A percentile compares a stretch with the other conserved stretches of the same genome.
Conservation (phyloP, 768 basidiomycete genomes). For the Collybiopsis luxurians region DNA sequence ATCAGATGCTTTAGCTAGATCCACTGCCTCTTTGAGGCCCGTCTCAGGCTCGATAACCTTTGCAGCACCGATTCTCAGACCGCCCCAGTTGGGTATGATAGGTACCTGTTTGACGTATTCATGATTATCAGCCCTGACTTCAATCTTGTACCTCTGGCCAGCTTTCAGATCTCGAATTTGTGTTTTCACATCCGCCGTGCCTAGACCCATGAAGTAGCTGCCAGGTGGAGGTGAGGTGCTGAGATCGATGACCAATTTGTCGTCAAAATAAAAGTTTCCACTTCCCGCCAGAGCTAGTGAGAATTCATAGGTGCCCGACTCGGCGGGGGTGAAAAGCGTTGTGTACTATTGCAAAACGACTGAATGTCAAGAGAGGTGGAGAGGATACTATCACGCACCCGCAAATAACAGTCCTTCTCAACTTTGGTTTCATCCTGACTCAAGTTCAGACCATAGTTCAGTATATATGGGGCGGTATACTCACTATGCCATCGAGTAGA, state of each 20-base stretch:
- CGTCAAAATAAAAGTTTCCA: constrained; percentile 52
- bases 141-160: constrained; percentile 39
- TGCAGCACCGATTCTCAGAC: constrained; percentile 35
- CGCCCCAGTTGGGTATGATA: constrained; percentile 38
- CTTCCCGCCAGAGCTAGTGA: constrained; percentile 41
- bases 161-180: constrained; percentile 37
- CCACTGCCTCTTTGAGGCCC: constrained; percentile 39
- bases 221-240: constrained; percentile 35
- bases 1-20: constrained; percentile 37
- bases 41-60: constrained; percentile 31
- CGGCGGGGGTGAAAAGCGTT: constrained; percentile 46
- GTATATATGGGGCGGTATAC: constrained; percentile 10
- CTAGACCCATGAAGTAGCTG: constrained; percentile 41
- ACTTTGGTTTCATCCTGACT: constrained; percentile 38
- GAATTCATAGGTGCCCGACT: constrained; percentile 51
- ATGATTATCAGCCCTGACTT: constrained; percentile 31
- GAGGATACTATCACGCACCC: constrained; percentile 26
- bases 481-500: constrained; percentile 41
- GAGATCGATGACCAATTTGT: constrained; percentile 43
- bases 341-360: constrained; percentile 27
- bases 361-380: not conserved
- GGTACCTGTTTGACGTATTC: constrained; percentile 31
- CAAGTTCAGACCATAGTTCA: not conserved
- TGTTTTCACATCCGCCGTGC: constrained; percentile 35
- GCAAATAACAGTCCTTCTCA: constrained; percentile 37